phyloP scores from a whole-genome alignment of 306 rosid species.

The Cucurbita maxima region DNA sequence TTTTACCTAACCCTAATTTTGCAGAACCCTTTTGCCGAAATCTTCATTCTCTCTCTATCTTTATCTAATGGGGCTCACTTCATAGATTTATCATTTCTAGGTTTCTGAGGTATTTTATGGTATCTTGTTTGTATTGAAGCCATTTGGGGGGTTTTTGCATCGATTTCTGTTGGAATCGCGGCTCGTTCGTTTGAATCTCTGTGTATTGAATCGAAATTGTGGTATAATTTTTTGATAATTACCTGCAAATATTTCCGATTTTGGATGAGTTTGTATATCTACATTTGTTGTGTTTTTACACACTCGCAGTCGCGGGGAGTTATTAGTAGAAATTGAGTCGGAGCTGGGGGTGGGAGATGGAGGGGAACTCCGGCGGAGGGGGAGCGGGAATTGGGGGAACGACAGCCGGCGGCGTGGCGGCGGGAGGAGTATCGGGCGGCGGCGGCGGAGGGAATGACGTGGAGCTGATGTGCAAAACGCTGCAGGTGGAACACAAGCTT shows the following conservation, averaged over 20 bases:
- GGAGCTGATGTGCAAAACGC: conserved; percentile 84
- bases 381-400: conserved; percentile 13
- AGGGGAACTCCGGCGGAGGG: conserved; percentile 39
- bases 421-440: conserved; percentile 14
- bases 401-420: conserved; percentile 19
- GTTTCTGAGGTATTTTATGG: neutral
- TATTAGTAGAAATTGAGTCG: neutral
- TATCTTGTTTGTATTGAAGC: neutral
- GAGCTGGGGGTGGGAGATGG: conserved; percentile 30
- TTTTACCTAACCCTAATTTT: neutral
- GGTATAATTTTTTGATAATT: too few relatives aligned
- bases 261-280: too few relatives aligned
- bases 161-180: neutral
- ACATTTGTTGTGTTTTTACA: too few relatives aligned
- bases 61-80: neutral
- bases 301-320: neutral
- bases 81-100: neutral
- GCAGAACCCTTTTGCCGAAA: neutral
- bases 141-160: neutral
- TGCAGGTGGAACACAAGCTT: conserved; percentile 96
- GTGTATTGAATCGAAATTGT: neutral
- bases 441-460: conserved; percentile 53
- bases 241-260: too few relatives aligned
- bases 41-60: neutral
- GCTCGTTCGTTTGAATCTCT: neutral